Base-by-base conservation (phyloP, 1,139 yeast genomes). In the Lodderomyces theae region DNA sequence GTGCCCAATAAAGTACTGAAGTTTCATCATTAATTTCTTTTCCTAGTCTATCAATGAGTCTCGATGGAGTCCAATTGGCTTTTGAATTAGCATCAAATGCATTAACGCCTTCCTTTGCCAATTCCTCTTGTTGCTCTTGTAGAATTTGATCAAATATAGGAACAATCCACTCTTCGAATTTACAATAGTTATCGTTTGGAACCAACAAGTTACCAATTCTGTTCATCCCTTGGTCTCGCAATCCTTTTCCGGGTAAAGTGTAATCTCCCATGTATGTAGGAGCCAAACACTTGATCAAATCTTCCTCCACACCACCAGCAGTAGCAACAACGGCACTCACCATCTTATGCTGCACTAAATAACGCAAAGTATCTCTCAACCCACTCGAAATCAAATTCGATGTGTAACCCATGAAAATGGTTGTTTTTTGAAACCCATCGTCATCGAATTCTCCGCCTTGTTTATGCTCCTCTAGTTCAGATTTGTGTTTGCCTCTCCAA, bases 231-330 rank as follows among this genome's bases (percentile, higher is more conserved):
- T 89, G 85, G 40, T 89, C 96, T 63, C 99, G 80, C 51, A 92
- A 75, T 29, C 77, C 73, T 45, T 82, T 74, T 46, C 98, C 98
- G 13, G 83, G 81, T 50, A 90, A 73, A 37, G 83, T 61, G 61
- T 89, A 92, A 37, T 89, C 97, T 39, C 98, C 97, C 74, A 92
- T 72, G 56, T 83, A 90, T 3, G 99, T 92, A 42, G 96, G 96
- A 1, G 97, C 98, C 47, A 92, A 74, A 58, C 96, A 89, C 63
- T 92, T 92, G 69, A 92, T 92, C 43, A 94, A 69, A 66, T 92
- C 99, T 65, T 92, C 99, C 64, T 92, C 99, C 48, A 92, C 81
- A 50, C 98, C 99, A 50, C 99, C 99, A 17, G 97, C 98, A 47
- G 90, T 78, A 9, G 98, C 86, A 38, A 94, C 98, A 54, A 92